phyloP scores from a whole-genome alignment of 2,329 filamentous ascomycete species.

The Alternaria atra region DNA sequence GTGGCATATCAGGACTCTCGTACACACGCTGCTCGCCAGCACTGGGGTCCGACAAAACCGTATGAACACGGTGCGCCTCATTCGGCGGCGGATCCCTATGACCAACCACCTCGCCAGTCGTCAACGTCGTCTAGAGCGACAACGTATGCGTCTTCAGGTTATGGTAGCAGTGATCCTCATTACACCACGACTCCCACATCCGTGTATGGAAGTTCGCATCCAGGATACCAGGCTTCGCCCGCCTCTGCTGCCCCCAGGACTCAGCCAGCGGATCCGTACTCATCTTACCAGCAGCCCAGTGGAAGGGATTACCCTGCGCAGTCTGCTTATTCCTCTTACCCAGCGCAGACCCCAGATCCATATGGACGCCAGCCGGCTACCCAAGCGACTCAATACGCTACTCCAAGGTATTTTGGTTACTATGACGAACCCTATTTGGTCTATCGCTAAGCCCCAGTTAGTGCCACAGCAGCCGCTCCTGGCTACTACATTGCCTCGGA shows the following conservation, averaged over 20 bases:
- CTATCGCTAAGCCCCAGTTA: conserved; percentile 51
- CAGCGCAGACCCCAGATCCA: conserved; percentile 39
- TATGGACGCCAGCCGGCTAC: conserved; percentile 36
- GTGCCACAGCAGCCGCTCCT: conserved; percentile 42
- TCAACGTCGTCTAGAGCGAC: conserved; percentile 23
- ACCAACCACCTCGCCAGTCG: conserved; percentile 22
- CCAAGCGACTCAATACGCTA: conserved; percentile 32
- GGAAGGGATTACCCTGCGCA: conserved; percentile 35
- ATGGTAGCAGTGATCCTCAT: conserved; percentile 39
- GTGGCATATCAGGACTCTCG: conserved; percentile 55
- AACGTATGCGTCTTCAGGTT: conserved; percentile 28
- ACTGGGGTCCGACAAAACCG: conserved; percentile 50
- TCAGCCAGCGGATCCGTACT: conserved; percentile 45
- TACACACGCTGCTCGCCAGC: conserved; percentile 55
- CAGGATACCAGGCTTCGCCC: conserved; percentile 36
- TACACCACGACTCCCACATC: conserved; percentile 46
- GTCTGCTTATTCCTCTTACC: conserved; percentile 39
- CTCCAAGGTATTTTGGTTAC: conserved; percentile 56
- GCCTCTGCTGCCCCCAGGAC: conserved; percentile 41
- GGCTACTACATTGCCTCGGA: conserved; percentile 52
- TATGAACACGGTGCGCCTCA: conserved; percentile 27
- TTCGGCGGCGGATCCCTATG: conserved; percentile 27
- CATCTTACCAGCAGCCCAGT: conserved; percentile 37
- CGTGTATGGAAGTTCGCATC: conserved; percentile 36
- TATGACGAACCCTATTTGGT: conserved; percentile 50